Evolutionary conservation across 73 alveolate species (phyloP), one percentile per base, ranked within the genome.

Genomic region (Paramecium octaurelia): DNA sequence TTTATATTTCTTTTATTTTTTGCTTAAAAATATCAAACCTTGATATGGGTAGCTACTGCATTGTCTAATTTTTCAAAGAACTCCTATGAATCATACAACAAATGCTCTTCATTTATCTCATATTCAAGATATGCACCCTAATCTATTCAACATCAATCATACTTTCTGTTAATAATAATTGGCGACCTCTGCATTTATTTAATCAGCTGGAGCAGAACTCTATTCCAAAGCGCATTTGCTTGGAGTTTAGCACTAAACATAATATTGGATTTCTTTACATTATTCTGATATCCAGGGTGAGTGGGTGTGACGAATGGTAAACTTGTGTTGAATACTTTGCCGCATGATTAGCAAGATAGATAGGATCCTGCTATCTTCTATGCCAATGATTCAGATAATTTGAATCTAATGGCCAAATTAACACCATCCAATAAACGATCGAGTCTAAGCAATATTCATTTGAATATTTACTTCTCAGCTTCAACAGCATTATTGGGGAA

Each of bases 51-150:
- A 3, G 75, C 75, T n/a, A 80, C 75, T 21, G 70, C 91, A 18
- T 40, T 24, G 27, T 42, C 91, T 44, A 80, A 80, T 40, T 24
- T 46, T 43, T 80, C 91, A 20, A 31, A 31, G 76, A 80, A 80
- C 20, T 80, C 91, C 46, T 42, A 10, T 10, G 70, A 80, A 35
- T 80, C 91, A 80, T 80, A 80, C 31, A 44, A 44, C 35, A 80
- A 80, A 80, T 80, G 91, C 57, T 44, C 70, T 24, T 80, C 91
- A 80, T 80, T 43, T 16, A 80, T 80, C 12, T 80, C 91, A 80
- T 80, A 80, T 31, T 43, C 75, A 23, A 80, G 57, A 20, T 31
- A 42, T 23, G 75, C 46, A 10, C 91, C 91, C 91, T 80, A 80
- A 23, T 44, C 21, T 8, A 18, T 46, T 21, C 21, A 38, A 16